phyloP scores from a whole-genome alignment of 441 rosid species.

The Kokia cookei region DNA sequence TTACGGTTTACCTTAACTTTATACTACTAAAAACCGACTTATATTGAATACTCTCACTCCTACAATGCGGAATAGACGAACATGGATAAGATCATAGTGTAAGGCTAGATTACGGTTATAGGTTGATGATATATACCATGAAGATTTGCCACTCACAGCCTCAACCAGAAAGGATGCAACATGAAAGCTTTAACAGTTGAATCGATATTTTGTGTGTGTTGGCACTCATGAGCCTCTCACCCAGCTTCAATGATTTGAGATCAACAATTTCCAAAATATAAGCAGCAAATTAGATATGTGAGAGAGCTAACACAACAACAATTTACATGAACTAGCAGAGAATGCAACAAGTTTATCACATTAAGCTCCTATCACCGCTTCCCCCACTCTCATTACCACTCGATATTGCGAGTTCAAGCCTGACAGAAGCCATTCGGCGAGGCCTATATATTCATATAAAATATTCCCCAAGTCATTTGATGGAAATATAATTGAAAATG shows the following conservation, averaged over 20 bases:
- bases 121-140: neutral
- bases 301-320: neutral
- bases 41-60: no score
- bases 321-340: neutral
- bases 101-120: neutral
- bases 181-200: neutral
- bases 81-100: neutral
- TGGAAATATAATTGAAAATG: no score
- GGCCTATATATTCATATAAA: no score
- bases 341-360: neutral
- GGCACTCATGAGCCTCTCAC: no score
- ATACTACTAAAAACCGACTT: no score
- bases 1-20: no score
- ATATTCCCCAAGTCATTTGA: no score
- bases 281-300: neutral
- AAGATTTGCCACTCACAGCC: neutral
- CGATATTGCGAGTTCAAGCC: neutral
- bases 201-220: no score
- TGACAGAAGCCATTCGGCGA: constrained; percentile 19
- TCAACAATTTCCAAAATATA: neutral
- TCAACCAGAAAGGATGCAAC: neutral
- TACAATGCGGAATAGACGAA: neutral
- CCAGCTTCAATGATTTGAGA: neutral
- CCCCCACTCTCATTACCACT: neutral
- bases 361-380: neutral